A percentile compares a stretch with the other conserved stretches of the same genome.
These are phyloP conservation scores for Lipomyces lipofer DNA, from an alignment of 805 yeast genomes.

Conservation along the genomic window DNA sequence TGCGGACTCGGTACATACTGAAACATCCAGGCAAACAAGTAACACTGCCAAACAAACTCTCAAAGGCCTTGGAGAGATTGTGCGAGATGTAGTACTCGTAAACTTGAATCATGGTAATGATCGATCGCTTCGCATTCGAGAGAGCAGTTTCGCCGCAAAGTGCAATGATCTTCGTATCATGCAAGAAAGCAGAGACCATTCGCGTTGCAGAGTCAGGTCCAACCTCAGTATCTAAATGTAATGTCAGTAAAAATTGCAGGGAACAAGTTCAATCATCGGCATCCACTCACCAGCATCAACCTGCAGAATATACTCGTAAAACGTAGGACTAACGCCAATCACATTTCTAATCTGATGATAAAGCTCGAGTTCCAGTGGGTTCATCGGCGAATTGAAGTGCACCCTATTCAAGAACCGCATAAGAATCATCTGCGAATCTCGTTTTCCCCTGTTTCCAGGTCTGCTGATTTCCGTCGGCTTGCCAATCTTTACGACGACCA, in stretches of 20 bases:
- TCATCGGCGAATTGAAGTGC: conserved; percentile 62
- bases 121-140: conserved; percentile 51
- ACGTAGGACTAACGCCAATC: conserved; percentile 59
- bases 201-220: conserved; percentile 56
- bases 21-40: conserved; percentile 70
- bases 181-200: conserved; percentile 57
- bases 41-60: conserved; percentile 60
- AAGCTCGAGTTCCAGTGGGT: conserved; percentile 56
- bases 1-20: conserved; percentile 56
- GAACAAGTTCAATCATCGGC: background rate
- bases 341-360: conserved; percentile 56
- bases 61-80: conserved; percentile 64
- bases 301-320: conserved; percentile 55
- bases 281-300: conserved; percentile 57
- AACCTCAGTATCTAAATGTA: conserved; percentile 48
- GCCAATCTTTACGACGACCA: conserved; percentile 61
- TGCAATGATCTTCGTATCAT: conserved; percentile 58
- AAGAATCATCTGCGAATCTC: conserved; percentile 61
- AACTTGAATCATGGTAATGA: conserved; percentile 63
- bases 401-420: conserved; percentile 64
- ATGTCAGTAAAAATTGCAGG: background rate
- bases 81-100: conserved; percentile 66
- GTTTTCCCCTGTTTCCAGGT: conserved; percentile 67
- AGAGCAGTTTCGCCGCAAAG: conserved; percentile 64
- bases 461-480: conserved; percentile 57